Evolutionary conservation across 306 rosid species (phyloP), one percentile per base, ranked within the genome.

Genomic region (Prunus mume): DNA sequence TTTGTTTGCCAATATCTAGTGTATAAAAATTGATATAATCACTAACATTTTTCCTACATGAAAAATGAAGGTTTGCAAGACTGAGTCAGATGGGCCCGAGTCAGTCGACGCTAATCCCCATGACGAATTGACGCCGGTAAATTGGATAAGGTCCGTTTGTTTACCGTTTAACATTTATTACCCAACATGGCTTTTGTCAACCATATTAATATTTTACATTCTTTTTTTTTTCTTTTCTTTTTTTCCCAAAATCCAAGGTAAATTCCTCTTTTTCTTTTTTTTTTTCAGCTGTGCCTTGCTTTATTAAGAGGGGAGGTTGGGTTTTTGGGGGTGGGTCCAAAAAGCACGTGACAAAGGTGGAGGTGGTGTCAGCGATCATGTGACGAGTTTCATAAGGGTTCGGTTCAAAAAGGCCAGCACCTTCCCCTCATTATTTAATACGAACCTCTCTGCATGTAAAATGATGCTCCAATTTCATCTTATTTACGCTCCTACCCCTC

Each of bases 291-390:
- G 45, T 60, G 34, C 24, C 25, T 60, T n/a, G 54, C 32, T 6
- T 56, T 41, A 76, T 68, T 17, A 57, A 46, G 65, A 60, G 28
- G 58, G 75, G 71, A 6, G 41, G 24, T 60, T 38, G 43, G 43
- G 43, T 38, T 38, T 38, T 38, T 38, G 75, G 62, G 51, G 32
- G 88, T 72, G 81, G 91, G 76, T 80, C 90, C 86, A 72, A 65
- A 19, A 68, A 76, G 90, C 93, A 93, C 94, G 96, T 88, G 97
- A 90, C 72, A 82, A 85, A 88, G 95, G 71, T 78, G 81, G 88
- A 73, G 81, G 74, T 71, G 73, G 83, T 82, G 91, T 93, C 97
- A 93, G 98, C 81, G 82, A 87, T 76, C 97, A 93, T 93, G 97
- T 93, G 93, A 85, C 72, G 65, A 60, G 65, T 30, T 65, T 68